Evolutionary conservation across 129 eudicot species (phyloP), one percentile per base, ranked within the genome.

Genomic region (Oenanthe sinensis): DNA sequence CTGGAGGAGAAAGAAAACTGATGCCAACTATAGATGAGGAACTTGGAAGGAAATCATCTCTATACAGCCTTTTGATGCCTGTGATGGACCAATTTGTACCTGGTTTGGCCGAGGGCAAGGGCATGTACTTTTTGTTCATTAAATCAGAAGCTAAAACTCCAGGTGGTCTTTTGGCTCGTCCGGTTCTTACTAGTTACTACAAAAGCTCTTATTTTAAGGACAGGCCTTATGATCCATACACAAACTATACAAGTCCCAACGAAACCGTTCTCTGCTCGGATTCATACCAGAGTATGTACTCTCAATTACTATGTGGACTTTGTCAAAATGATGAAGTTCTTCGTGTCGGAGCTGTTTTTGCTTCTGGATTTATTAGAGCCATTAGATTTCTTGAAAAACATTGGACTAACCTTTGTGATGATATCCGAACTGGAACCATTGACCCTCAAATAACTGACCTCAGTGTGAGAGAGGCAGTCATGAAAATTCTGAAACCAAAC

Each of bases 1-100:
- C 97, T 30, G 97, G 89, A 16, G 97, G 97, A 47, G 97, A 92
- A 65, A 85, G 95, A 47, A 89, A 92, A 74, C 79, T 92, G 86
- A 92, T 91, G 97, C 97, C 97, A 19, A 89, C 97, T 15, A 89
- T 87, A 2, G 88, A 89, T 54, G 95, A 87, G 12, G 97, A 92
- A 71, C 87, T 92, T 0, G 85, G 71, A 71, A 83, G 97, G 58
- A 86, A 92, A 33, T 78, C 88, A 13, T 71, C 85, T 24, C 79
- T 92, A 16, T 92, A 92, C 85, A 92, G 97, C 78, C 89, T 92
- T 44, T 68, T 92, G 36, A 92, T 92, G 97, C 97, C 97, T 4
- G 86, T 92, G 55, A 86, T 92, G 96, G 85, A 80, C 78, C 97
- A 88, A 39, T 88, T 85, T 74, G 88, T 92, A 10, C 91, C 96